These are phyloP conservation scores for Prunella vulgaris DNA, from an alignment of 257 asterid genomes.

Conservation along the genomic window DNA sequence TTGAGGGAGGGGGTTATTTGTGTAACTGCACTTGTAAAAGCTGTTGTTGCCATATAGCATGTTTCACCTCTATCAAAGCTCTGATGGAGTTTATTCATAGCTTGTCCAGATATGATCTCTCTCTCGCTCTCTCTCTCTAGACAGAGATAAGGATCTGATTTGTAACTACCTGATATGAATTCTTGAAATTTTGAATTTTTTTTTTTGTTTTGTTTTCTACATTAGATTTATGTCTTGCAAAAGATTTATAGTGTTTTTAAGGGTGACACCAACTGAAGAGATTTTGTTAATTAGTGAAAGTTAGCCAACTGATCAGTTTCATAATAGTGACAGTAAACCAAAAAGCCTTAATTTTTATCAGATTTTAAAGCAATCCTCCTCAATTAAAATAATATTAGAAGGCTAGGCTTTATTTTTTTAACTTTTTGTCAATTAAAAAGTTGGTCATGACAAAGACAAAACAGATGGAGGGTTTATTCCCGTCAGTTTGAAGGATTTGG, in stretches of 20 bases:
- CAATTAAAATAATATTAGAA: not conserved
- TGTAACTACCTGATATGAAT: not conserved
- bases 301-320: constrained; percentile 11
- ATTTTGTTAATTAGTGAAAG: not conserved
- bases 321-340: constrained; percentile 23
- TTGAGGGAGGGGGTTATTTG: constrained; percentile 1
- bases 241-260: not conserved
- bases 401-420: not conserved
- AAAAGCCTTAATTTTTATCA: constrained; percentile 6
- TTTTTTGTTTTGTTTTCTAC: not conserved
- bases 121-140: not conserved
- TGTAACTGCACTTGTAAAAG: not conserved
- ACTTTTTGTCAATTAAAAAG: not conserved
- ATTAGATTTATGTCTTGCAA: not conserved
- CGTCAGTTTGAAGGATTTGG: constrained; percentile 36
- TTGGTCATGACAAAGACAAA: constrained; percentile 32
- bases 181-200: no score
- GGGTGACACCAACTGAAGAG: not conserved
- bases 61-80: not conserved
- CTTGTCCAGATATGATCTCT: not conserved
- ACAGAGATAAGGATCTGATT: not conserved
- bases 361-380: constrained; percentile 16
- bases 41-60: not conserved
- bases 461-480: constrained; percentile 20
- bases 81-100: not conserved